Base-by-base conservation (phyloP, 495 filamentous ascomycete species). In the Staphylotrichum longicolle region DNA sequence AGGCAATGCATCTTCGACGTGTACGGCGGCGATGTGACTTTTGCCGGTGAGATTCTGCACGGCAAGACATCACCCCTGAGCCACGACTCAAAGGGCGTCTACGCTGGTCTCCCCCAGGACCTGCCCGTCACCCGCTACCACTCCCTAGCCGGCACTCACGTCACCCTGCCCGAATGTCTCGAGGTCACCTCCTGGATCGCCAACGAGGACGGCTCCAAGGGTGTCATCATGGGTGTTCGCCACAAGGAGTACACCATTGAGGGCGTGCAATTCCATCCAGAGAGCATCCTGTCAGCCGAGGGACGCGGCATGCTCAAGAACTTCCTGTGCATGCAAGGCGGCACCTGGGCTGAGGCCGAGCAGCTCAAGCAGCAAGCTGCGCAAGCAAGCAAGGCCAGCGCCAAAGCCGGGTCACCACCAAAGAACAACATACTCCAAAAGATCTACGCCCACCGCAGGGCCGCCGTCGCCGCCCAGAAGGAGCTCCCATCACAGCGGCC, bases 201-300 rank as follows among this genome's bases (percentile, higher is more conserved):
- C n/a, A 87, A 86, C 41, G 79, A 79, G n/a, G 78, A 82, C 50
- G 77, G 76, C 53, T 85, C 78, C 15, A 88, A 86, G 63, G 85
- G 86, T 10, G 85, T 98, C 49, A 99, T 99, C 63, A 98, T 98
- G 94, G 94, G 94, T 20, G 87, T 98, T 10, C 83, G 94, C 27
- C 94, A 99, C 77, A 96, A 95, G 75, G 83, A 93, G 69, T 86
- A 89, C 68, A 79, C 90, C 0, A 81, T 98, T 4, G 94, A 98
- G 70, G 94, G 93, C 37, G 92, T 98, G 15, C 94, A 98, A 71
- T 98, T 97, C 72, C 94, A 98, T 69, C 94, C 94, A 0, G 94
- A 98, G 74, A 97, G 93, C 70, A 98, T 98, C 56, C 75, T 98
- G 35, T 97, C 94, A 0, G 90, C 86, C 58, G 86, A 94, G 61